These are phyloP conservation scores for Aureobasidium sp. DNA, from an alignment of 2,329 filamentous ascomycete species.

Conservation along the genomic window DNA sequence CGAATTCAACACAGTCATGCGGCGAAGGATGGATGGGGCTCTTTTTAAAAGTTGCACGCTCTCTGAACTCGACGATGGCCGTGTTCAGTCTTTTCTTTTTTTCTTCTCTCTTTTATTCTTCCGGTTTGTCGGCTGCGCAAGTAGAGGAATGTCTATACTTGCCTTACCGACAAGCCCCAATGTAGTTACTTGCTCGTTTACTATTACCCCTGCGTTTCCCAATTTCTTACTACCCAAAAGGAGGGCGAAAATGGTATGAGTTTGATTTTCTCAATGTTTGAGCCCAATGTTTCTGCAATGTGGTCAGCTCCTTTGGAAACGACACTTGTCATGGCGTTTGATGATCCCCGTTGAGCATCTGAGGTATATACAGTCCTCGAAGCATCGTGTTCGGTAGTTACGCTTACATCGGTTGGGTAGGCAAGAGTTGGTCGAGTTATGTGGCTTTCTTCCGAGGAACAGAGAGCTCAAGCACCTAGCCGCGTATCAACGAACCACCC, in stretches of 20 bases:
- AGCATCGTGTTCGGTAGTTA: neutral
- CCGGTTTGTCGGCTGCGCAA: slow-evolving; percentile 2
- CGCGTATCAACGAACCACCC: neutral
- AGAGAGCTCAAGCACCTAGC: neutral
- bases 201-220: slow-evolving; percentile 18
- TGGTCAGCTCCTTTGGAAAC: neutral
- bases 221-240: slow-evolving; percentile 17
- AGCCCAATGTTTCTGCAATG: neutral
- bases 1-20: slow-evolving; percentile 20
- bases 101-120: slow-evolving; percentile 12
- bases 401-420: neutral
- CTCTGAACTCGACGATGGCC: slow-evolving; percentile 15
- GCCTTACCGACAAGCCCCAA: neutral
- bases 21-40: slow-evolving; percentile 21
- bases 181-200: slow-evolving; percentile 21
- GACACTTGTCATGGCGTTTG: neutral
- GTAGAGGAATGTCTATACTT: slow-evolving; percentile 14
- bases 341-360: neutral
- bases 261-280: slow-evolving; percentile 14
- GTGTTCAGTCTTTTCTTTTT: slow-evolving; percentile 19
- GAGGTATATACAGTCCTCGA: neutral
- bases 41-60: slow-evolving; percentile 22
- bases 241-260: slow-evolving; percentile 20
- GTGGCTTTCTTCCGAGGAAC: neutral
- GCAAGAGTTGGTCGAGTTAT: too few relatives aligned